Evolutionary conservation across 2,329 filamentous ascomycete species (phyloP), one percentile per base, ranked within the genome.

Genomic region (Neoscytalidium dimidiatum): DNA sequence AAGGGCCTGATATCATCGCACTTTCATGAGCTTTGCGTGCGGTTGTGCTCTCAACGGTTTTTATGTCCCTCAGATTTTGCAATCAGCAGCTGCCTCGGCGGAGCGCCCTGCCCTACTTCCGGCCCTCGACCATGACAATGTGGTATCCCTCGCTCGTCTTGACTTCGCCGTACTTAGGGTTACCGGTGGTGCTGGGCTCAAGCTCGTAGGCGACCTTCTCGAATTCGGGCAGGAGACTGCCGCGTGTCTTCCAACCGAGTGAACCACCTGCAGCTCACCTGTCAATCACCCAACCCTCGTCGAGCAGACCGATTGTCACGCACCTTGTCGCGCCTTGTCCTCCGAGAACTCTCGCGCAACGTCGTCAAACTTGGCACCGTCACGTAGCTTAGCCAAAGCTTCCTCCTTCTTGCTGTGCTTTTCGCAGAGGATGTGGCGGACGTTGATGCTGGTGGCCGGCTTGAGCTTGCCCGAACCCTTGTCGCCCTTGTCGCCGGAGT

Each of bases 401-500:
- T 92, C 88, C 73, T 92, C 90, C 73, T 92, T 93, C 76, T 89
- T 92, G n/a, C 82, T 79, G 73, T 92, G 88, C 73, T 94, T 94
- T 74, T 89, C 88, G 71, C 91, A 93, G 80, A 91, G 77, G 66
- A 92, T 92, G 76, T 93, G 90, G 44, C 90, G 85, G 61, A 90
- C 89, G 72, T 92, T 91, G 79, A 92, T 90, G 66, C 83, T 83
- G 71, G 89, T 87, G 0, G 88, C 88, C 26, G 86, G 80, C 72
- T 89, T 90, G 68, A 85, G 77, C 69, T 85, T 85, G 70, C 67
- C 75, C 67, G 81, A 81, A 60, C 75, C 75, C 69, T 79, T 80
- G 66, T 77, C 72, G 3, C 71, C 73, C 58, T 75, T 69, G 41
- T 65, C 56, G 13, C 69, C 65, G 69, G 66, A 38, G 31, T 48